Evolutionary conservation across 2,329 filamentous ascomycete species (phyloP).

Genomic region (Rhexocercosporidium sp.): DNA sequence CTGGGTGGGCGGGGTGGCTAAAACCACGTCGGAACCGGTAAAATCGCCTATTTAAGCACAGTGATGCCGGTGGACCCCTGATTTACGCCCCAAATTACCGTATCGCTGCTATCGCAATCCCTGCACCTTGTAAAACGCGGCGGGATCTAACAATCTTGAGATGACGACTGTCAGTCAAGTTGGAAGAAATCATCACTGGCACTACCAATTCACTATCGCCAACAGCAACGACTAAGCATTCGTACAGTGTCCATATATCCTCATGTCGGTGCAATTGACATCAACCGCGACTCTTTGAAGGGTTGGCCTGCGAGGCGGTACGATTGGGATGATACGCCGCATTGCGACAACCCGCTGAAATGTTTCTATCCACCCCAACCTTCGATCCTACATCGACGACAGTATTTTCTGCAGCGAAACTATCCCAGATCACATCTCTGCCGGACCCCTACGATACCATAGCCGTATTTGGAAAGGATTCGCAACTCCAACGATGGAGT

Average conservation of each 20-base stretch:
- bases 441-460: background rate
- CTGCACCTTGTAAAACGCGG: background rate
- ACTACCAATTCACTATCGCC: background rate
- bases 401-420: constrained; percentile 18
- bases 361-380: constrained; percentile 37
- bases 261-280: background rate
- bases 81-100: background rate
- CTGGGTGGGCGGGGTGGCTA: background rate
- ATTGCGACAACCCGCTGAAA: constrained; percentile 29
- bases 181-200: background rate
- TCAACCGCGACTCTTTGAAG: background rate
- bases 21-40: background rate
- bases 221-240: background rate
- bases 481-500: constrained; percentile 75
- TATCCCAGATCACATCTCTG: background rate
- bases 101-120: background rate
- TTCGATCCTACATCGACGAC: constrained; percentile 29
- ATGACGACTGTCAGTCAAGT: constrained; percentile 3
- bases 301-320: constrained; percentile 21
- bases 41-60: background rate
- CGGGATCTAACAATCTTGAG: background rate
- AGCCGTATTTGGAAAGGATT: constrained; percentile 41
- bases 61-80: background rate
- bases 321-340: constrained; percentile 31
- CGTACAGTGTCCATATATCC: background rate